Conservation (phyloP, 768 basidiomycete genomes). For the Termitomyces sp. region DNA sequence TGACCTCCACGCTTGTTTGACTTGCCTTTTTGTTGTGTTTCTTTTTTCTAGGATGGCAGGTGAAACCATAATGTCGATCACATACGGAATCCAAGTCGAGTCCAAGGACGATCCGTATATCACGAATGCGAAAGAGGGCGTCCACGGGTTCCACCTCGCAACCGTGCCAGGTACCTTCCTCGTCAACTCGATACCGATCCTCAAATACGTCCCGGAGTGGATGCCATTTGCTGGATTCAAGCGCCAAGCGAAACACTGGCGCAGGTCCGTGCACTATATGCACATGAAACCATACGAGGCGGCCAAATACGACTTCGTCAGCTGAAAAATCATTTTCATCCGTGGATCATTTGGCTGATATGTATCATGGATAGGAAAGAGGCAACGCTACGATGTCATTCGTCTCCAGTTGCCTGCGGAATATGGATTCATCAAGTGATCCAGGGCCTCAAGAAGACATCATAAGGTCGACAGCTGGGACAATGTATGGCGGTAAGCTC, state of each 20-base stretch:
- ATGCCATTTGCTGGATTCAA: too few species aligned
- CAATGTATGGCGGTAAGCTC: too few species aligned
- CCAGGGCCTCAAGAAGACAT: neutral
- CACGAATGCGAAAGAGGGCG: conserved; percentile 23
- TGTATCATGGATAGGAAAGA: neutral
- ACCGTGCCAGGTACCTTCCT: conserved; percentile 26
- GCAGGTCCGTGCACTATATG: too few species aligned
- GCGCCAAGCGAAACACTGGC: too few species aligned
- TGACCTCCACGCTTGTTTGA: too few species aligned
- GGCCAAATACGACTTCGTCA: conserved; percentile 12
- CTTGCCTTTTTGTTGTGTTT: too few species aligned
- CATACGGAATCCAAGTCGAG: conserved; percentile 27
- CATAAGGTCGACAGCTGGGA: too few species aligned
- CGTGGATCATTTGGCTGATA: neutral
- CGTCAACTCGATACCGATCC: conserved; percentile 6
- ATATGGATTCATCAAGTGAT: neutral
- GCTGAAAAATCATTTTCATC: neutral
- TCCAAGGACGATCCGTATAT: conserved; percentile 30
- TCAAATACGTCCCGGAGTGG: too few species aligned
- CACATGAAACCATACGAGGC: conserved; percentile 13
- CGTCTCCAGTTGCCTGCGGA: neutral
- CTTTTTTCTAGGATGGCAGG: conserved; percentile 14
- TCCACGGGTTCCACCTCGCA: conserved; percentile 23
- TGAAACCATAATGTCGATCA: conserved; percentile 24
- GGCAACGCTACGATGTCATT: neutral